phyloP scores from a whole-genome alignment of 106 monocot species.

The Dendrobium catenatum region DNA sequence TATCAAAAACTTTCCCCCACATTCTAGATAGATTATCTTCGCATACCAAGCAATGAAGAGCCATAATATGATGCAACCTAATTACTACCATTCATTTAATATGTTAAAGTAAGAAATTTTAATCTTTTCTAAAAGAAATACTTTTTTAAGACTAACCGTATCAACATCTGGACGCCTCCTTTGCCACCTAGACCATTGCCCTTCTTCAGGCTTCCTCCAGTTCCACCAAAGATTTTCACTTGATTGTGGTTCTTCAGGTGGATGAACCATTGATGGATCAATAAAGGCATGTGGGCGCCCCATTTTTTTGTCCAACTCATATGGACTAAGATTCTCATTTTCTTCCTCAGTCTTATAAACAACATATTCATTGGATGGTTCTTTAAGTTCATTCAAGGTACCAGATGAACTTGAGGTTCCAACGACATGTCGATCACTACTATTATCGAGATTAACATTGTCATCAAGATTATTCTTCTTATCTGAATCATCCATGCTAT shows the following conservation, averaged over 20 bases:
- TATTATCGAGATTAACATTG: too few relatives aligned
- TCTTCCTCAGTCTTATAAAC: conserved; percentile 54
- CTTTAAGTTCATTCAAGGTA: conserved; percentile 30
- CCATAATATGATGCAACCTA: neutral
- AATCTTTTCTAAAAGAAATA: neutral
- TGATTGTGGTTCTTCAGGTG: conserved; percentile 53
- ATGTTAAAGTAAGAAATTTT: neutral
- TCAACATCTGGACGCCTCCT: conserved; percentile 89
- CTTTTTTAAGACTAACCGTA: conserved; percentile 41
- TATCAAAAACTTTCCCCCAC: neutral
- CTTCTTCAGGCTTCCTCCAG: conserved; percentile 87
- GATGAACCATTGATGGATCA: conserved; percentile 55
- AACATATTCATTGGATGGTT: conserved; percentile 65
- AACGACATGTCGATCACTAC: neutral
- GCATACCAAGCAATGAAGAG: neutral
- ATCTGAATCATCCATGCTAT: neutral
- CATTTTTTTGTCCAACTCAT: conserved; percentile 63
- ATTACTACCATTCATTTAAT: neutral
- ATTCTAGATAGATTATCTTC: neutral
- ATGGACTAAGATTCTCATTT: conserved; percentile 56
- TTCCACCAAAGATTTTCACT: conserved; percentile 99
- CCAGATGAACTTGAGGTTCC: conserved; percentile 42
- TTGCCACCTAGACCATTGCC: conserved; percentile 98
- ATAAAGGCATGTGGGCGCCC: conserved; percentile 85
- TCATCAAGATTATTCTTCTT: neutral